These are phyloP conservation scores for Aspergillus bridgeri DNA, from an alignment of 495 filamentous ascomycete genomes.

Conservation along the genomic window DNA sequence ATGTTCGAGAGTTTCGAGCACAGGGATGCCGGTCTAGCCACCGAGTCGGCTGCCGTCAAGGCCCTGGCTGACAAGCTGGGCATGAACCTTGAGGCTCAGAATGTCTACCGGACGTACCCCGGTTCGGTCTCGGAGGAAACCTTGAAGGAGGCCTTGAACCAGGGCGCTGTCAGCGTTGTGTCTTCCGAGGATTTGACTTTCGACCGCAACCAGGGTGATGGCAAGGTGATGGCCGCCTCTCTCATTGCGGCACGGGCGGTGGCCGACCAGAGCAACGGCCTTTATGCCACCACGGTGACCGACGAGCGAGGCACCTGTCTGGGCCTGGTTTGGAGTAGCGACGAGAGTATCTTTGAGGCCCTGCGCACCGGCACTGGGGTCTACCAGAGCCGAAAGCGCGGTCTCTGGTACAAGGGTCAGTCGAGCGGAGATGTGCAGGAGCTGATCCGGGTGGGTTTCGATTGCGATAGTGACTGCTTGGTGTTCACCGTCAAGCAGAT, in stretches of 20 bases:
- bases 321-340: slow-evolving; percentile 89
- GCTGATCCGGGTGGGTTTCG: slow-evolving; percentile 74
- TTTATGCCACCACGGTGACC: slow-evolving; percentile 83
- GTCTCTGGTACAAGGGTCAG: slow-evolving; percentile 95
- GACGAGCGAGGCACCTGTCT: slow-evolving; percentile 84
- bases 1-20: slow-evolving; percentile 45
- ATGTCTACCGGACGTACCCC: slow-evolving; percentile 32
- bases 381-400: slow-evolving; percentile 91
- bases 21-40: slow-evolving; percentile 51
- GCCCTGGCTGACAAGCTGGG: slow-evolving; percentile 40
- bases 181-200: slow-evolving; percentile 65
- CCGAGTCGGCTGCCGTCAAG: slow-evolving; percentile 49
- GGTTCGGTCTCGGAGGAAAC: slow-evolving; percentile 42
- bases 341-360: slow-evolving; percentile 83
- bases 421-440: slow-evolving; percentile 92
- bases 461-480: slow-evolving; percentile 92
- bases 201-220: slow-evolving; percentile 50
- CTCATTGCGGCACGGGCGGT: slow-evolving; percentile 66
- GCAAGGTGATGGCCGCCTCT: slow-evolving; percentile 62
- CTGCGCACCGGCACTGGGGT: slow-evolving; percentile 85
- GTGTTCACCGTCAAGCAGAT: slow-evolving; percentile 86
- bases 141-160: slow-evolving; percentile 49
- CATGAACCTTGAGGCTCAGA: slow-evolving; percentile 37
- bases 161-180: slow-evolving; percentile 74
- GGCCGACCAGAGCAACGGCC: slow-evolving; percentile 79